phyloP scores from a whole-genome alignment of 2,329 filamentous ascomycete genomes.

The Berkeleyomyces basicola region DNA sequence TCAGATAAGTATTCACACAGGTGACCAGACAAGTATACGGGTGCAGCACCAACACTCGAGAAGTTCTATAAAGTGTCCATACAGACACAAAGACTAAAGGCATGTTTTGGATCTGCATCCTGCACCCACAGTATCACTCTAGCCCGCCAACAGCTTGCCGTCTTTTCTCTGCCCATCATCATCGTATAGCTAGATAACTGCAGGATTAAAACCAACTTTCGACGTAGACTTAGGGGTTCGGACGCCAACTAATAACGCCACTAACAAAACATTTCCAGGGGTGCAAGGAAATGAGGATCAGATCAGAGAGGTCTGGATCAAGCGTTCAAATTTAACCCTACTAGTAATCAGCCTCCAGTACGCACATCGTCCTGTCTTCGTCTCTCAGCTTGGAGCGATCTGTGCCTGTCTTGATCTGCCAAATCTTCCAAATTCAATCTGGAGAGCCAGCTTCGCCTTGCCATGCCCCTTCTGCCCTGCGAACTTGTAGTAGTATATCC shows the following conservation, averaged over 20 bases:
- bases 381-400: not conserved
- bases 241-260: constrained; percentile 1
- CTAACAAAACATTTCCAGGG: not conserved
- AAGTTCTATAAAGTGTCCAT: no score
- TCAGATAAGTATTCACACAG: no score
- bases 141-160: not conserved
- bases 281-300: not conserved
- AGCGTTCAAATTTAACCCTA: not conserved
- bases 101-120: not conserved
- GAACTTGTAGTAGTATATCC: no score
- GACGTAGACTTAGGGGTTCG: not conserved
- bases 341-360: not conserved
- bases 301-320: not conserved
- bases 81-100: no score
- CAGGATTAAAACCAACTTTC: not conserved
- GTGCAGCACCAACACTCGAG: no score
- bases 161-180: not conserved
- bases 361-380: not conserved
- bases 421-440: no score
- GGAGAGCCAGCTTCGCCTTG: not conserved
- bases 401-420: not conserved
- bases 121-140: not conserved
- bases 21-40: no score
- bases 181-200: not conserved
- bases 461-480: not conserved